Evolutionary conservation across 139 green algal species (phyloP).

Genomic region (Bryopsis sp.): DNA sequence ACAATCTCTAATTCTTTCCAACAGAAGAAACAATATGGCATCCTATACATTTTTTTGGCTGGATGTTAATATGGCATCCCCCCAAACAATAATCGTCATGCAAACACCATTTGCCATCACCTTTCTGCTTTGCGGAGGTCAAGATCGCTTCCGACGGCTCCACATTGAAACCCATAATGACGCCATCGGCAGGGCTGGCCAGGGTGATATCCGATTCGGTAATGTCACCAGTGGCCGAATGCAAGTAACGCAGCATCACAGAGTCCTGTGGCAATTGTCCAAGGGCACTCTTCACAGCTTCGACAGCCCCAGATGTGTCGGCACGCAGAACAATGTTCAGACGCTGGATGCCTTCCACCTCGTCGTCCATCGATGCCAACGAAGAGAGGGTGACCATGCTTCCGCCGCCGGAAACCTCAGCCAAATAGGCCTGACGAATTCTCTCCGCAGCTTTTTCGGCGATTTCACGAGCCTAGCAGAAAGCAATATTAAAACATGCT

Average conservation of each 20-base stretch:
- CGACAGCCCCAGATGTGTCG: conserved; percentile 75
- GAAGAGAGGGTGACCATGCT: conserved; percentile 79
- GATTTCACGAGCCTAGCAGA: conserved; percentile 18
- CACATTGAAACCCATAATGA: conserved; percentile 78
- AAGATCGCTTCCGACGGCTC: conserved; percentile 50
- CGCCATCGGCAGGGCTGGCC: conserved; percentile 54
- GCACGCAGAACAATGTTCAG: conserved; percentile 62
- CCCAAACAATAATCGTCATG: neutral
- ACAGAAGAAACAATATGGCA: no score
- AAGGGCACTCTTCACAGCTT: conserved; percentile 85
- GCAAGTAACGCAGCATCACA: conserved; percentile 83
- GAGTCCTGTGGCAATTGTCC: conserved; percentile 73
- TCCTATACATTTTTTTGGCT: no score
- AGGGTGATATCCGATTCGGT: conserved; percentile 83
- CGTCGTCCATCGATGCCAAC: conserved; percentile 60
- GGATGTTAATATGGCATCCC: neutral
- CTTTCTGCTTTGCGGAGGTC: conserved; percentile 59
- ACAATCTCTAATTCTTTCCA: neutral
- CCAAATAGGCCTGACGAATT: neutral
- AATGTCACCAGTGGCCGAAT: conserved; percentile 74
- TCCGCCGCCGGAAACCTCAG: conserved; percentile 27
- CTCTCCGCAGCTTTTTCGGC: conserved; percentile 14
- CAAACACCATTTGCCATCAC: no score
- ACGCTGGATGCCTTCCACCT: conserved; percentile 30
- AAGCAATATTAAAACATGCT: neutral